A percentile compares a stretch with the other conserved stretches of the same genome.
Conservation (phyloP, 257 asterid genomes). For the Solanum virginianum region DNA sequence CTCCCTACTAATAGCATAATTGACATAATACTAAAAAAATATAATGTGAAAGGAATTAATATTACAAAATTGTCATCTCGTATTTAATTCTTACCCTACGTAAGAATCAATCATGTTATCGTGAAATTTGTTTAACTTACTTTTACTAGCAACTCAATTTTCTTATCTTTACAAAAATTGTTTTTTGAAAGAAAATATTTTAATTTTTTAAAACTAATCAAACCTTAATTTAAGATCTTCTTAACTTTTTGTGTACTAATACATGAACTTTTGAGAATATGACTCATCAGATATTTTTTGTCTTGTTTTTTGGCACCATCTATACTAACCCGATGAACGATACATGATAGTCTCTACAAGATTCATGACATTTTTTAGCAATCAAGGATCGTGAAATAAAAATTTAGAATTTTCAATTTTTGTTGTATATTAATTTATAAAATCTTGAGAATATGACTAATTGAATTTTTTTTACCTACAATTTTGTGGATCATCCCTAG, state of each 20-base stretch:
- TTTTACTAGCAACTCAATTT: background rate
- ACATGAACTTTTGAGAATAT: background rate
- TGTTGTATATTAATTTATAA: background rate
- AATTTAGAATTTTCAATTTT: no score
- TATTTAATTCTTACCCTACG: background rate
- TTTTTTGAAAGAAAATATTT: no score
- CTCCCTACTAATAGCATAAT: background rate
- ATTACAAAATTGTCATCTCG: background rate
- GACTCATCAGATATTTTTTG: no score
- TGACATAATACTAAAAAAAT: background rate
- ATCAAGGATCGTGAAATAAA: no score
- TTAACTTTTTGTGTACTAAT: background rate
- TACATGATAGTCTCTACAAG: no score
- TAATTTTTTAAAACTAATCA: no score
- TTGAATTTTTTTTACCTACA: rapidly evolving
- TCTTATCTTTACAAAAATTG: background rate
- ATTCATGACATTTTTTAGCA: no score
- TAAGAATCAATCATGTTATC: background rate
- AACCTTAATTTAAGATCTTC: no score
- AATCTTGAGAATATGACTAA: no score
- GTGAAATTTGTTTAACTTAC: rapidly evolving
- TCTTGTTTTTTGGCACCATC: background rate
- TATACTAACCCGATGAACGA: no score
- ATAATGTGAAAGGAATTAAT: background rate
- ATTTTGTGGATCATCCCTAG: background rate